Percentiles rank a stretch among this genome's conserved stretches.
Evolutionary conservation across 2,329 filamentous ascomycete genomes (phyloP).

Genomic region (Periconia digitata): DNA sequence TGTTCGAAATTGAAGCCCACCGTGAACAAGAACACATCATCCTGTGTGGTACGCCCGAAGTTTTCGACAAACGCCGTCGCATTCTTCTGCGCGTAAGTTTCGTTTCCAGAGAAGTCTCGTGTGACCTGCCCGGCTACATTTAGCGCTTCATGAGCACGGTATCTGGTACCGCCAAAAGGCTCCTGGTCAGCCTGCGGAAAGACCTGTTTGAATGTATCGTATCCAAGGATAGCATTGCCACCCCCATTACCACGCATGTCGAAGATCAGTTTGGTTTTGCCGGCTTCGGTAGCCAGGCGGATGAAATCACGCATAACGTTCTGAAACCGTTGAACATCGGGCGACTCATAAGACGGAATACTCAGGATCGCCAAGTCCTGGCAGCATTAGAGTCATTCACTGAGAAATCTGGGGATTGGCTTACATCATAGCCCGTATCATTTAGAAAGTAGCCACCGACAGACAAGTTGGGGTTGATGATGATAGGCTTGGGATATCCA

Average conservation of each 20-base stretch:
- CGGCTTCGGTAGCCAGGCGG: conserved; percentile 45
- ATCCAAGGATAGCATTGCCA: conserved; percentile 49
- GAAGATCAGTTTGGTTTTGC: conserved; percentile 65
- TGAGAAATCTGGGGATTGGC: conserved; percentile 12
- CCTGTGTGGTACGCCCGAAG: conserved; percentile 21
- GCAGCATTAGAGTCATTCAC: conserved; percentile 37
- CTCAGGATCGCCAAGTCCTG: conserved; percentile 52
- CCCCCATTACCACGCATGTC: conserved; percentile 65
- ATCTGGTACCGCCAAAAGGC: conserved; percentile 50
- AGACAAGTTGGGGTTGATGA: conserved; percentile 38
- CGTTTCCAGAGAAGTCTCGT: conserved; percentile 30
- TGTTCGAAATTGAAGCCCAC: conserved; percentile 37
- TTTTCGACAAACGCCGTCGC: conserved; percentile 26
- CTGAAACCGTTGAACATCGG: conserved; percentile 40
- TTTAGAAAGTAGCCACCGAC: conserved; percentile 52
- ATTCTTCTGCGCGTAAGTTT: conserved; percentile 33
- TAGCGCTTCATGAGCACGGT: conserved; percentile 48
- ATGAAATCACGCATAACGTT: conserved; percentile 50
- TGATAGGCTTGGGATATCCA: conserved; percentile 43
- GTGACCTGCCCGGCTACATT: conserved; percentile 38
- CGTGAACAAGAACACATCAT: conserved; percentile 28
- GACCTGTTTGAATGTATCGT: conserved; percentile 55
- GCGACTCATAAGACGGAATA: conserved; percentile 44
- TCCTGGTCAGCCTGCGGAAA: conserved; percentile 49
- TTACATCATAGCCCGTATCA: conserved; percentile 40